A percentile compares a stretch with the other conserved stretches of the same genome.
These are phyloP conservation scores for Boechera retrofracta DNA, from an alignment of 345 rosid species.

Conservation along the genomic window DNA sequence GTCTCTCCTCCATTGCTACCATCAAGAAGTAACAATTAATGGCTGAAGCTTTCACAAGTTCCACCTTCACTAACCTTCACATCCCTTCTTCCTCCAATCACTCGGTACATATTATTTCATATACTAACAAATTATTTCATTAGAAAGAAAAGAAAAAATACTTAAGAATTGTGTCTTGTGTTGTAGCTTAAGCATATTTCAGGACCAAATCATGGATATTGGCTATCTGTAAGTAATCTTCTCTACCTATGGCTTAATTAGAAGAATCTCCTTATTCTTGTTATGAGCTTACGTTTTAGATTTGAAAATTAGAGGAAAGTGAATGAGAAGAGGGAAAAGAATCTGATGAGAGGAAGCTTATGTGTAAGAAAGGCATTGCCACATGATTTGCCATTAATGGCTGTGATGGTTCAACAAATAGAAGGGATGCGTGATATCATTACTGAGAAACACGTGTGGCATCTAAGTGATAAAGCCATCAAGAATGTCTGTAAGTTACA, in stretches of 20 bases:
- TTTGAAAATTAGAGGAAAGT: constrained; percentile 17
- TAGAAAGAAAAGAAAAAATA: background rate
- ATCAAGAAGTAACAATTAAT: constrained; percentile 41
- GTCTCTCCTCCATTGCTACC: background rate
- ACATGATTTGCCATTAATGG: constrained; percentile 76
- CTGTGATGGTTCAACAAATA: constrained; percentile 75
- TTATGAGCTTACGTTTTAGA: background rate
- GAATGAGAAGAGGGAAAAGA: constrained; percentile 42
- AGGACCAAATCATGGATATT: constrained; percentile 44
- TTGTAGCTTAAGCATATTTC: constrained; percentile 56
- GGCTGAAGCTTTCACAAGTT: constrained; percentile 64
- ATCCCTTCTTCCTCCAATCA: constrained; percentile 36
- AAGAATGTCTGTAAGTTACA: constrained; percentile 73
- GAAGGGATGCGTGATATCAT: constrained; percentile 74
- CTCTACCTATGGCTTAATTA: background rate
- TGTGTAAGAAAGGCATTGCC: constrained; percentile 65
- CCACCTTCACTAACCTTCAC: constrained; percentile 49
- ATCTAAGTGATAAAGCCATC: constrained; percentile 81
- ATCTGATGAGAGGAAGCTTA: constrained; percentile 38
- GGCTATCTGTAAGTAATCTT: constrained; percentile 44
- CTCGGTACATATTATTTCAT: constrained; percentile 17
- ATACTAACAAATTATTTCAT: background rate
- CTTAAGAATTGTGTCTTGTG: constrained; percentile 10
- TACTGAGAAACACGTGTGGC: constrained; percentile 74
- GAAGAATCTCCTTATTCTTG: background rate